Evolutionary conservation across 305 asterid genomes (phyloP).

Genomic region (Ajuga reptans): DNA sequence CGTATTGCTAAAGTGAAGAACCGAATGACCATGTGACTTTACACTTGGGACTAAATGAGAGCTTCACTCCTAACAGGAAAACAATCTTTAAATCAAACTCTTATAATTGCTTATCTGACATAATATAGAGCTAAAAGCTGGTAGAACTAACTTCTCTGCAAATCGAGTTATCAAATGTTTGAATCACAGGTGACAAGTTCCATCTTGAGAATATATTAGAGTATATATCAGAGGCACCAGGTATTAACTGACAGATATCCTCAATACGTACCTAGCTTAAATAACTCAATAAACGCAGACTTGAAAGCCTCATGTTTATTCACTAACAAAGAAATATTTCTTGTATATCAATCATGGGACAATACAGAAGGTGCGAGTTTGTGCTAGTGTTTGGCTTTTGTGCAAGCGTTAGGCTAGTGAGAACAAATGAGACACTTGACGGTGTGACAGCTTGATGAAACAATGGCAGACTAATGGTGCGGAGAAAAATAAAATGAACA

Average conservation of each 20-base stretch:
- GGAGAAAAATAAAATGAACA: background rate
- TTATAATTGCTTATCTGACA: background rate
- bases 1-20: background rate
- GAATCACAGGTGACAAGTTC: background rate
- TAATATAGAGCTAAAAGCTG: background rate
- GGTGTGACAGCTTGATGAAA: background rate
- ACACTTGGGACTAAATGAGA: background rate
- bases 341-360: background rate
- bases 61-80: background rate
- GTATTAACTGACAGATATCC: background rate
- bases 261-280: background rate
- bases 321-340: background rate
- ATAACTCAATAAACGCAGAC: background rate
- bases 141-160: background rate
- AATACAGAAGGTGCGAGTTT: background rate
- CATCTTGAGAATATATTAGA: background rate
- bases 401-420: background rate
- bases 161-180: background rate
- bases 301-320: background rate
- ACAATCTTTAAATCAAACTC: background rate
- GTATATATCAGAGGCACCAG: background rate
- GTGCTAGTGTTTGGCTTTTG: background rate
- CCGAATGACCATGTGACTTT: background rate
- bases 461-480: background rate
- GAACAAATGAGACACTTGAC: background rate